Base-by-base conservation (phyloP, 2,329 filamentous ascomycete species). In the Verticillium nubilum region DNA sequence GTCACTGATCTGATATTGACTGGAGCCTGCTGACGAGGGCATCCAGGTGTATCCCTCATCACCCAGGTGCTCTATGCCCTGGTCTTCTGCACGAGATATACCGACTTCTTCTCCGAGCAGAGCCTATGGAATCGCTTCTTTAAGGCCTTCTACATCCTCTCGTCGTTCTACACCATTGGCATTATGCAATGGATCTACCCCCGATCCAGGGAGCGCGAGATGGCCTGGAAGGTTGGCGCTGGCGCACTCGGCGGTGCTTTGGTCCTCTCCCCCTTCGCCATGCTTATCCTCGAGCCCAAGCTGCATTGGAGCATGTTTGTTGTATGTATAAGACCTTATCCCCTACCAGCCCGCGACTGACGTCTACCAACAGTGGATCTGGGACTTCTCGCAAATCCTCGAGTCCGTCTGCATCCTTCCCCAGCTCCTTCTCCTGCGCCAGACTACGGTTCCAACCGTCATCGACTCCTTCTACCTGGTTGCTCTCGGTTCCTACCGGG, bases 401-500 rank as follows among this genome's bases (percentile, higher is more conserved):
- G 94, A 98, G 76, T 94, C 92, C 33, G 86, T 96, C 62, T 95
- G 90, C 73, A 86, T 97, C 33, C 86, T 98, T 23, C 94, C 94
- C 0, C 94, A 98, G 73, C 87, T 98, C 1, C 84, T 97, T 5
- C 87, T 97, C 52, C 86, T 98, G 15, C 90, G 94, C 61, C 92
- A 97, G 74, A 97, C 94, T n/a, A 92, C 88, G 27, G 92, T 97
- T 0, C 94, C 94, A 0, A 98, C 94, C 55, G 94, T 97, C 54
- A 93, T 98, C 75, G 91, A 97, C 73, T 96, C 91, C n/a, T 97
- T 90, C 77, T 98, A 98, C 74, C 89, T 98, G 59, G 80, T 95
- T 56, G 87, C 92, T 0, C 84, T 97, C 1, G 94, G 93, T 35
- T 88, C 88, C 13, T 98, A 97, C 76, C 90, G 94, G 60, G 90